Evolutionary conservation across 2,329 filamentous ascomycete species (phyloP).

Genomic region (Colletotrichum destructivum): DNA sequence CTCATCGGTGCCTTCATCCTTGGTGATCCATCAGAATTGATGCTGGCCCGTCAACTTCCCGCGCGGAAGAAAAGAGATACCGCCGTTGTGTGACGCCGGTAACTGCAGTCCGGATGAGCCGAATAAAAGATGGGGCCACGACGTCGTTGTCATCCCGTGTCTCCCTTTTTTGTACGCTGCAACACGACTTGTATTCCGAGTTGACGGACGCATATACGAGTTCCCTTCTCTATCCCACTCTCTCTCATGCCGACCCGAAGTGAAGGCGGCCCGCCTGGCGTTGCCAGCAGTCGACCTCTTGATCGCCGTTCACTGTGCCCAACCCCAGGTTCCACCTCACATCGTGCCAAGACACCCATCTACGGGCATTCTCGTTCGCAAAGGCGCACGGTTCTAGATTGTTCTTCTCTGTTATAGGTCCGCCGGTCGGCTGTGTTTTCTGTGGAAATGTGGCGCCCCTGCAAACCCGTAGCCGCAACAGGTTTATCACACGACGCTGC

Average conservation of each 20-base stretch:
- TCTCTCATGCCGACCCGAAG: not conserved
- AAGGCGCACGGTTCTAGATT: slow-evolving; percentile 24
- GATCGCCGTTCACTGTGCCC: not conserved
- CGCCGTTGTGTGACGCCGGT: slow-evolving; percentile 19
- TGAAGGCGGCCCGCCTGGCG: not conserved
- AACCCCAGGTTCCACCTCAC: not conserved
- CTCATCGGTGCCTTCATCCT: not conserved
- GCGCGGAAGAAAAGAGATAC: not conserved
- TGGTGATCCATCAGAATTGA: not conserved
- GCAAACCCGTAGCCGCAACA: slow-evolving; percentile 16
- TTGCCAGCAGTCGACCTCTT: not conserved
- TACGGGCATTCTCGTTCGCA: not conserved
- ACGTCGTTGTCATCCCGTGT: not conserved
- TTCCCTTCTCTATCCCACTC: not conserved
- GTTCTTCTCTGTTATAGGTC: not conserved
- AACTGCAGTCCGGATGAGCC: slow-evolving; percentile 1
- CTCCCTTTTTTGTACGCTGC: not conserved
- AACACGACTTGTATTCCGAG: not conserved
- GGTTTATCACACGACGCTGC: slow-evolving; percentile 32
- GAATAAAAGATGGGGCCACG: not conserved
- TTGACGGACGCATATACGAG: not conserved
- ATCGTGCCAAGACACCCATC: not conserved
- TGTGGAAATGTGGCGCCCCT: slow-evolving; percentile 13
- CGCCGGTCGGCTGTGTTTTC: not conserved
- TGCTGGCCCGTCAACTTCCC: slow-evolving; percentile 3